phyloP scores from a whole-genome alignment of 306 rosid species.

The Dicorynia guianensis region DNA sequence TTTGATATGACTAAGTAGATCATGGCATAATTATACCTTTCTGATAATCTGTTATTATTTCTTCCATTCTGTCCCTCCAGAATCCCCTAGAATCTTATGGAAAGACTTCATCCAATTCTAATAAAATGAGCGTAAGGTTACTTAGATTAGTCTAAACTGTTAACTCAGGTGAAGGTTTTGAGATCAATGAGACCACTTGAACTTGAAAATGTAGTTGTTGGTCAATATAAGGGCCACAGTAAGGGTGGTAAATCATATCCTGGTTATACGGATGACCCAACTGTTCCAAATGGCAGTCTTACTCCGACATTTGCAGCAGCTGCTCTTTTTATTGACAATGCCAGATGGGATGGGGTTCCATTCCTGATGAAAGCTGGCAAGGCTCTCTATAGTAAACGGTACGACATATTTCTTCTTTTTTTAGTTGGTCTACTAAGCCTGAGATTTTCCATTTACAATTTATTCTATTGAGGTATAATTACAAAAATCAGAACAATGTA shows the following conservation, averaged over 20 bases:
- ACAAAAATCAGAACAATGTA: constrained; percentile 36
- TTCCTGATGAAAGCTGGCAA: constrained; percentile 98
- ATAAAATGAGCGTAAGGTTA: constrained; percentile 38
- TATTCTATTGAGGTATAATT: constrained; percentile 27
- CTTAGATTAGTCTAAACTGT: constrained; percentile 43
- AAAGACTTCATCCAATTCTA: constrained; percentile 29
- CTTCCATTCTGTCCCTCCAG: constrained; percentile 28
- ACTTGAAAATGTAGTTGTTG: constrained; percentile 87
- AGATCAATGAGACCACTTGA: constrained; percentile 83
- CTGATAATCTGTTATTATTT: not conserved
- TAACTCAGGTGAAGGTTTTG: constrained; percentile 88
- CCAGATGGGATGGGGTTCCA: constrained; percentile 99
- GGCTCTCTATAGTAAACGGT: constrained; percentile 93
- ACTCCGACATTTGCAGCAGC: constrained; percentile 99
- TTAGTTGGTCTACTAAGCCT: not conserved
- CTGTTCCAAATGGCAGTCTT: constrained; percentile 80
- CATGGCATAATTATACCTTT: not conserved
- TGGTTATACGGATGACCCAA: constrained; percentile 82
- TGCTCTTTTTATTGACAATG: constrained; percentile 88
- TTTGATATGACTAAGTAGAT: not conserved
- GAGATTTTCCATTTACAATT: constrained; percentile 15
- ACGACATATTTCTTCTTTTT: constrained; percentile 28
- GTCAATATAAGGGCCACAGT: constrained; percentile 93
- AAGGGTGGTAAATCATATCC: constrained; percentile 75
- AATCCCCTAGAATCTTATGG: constrained; percentile 28